phyloP scores from a whole-genome alignment of 2,329 filamentous ascomycete genomes.

The Phialophora expanda region DNA sequence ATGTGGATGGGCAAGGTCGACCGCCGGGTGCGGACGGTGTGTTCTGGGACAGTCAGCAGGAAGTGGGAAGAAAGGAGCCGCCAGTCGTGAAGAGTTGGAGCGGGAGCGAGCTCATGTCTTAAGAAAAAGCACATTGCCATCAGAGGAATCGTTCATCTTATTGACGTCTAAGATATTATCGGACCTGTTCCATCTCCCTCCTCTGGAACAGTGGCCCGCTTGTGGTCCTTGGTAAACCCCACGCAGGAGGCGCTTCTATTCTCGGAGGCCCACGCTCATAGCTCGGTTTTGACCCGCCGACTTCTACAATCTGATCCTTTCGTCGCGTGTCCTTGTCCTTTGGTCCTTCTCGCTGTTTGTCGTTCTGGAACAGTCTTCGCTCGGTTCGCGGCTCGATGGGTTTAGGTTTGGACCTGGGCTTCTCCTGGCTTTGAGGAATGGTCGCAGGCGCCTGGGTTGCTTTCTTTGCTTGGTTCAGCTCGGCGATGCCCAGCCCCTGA shows the following conservation, averaged over 20 bases:
- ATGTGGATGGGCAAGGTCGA: slow-evolving; percentile 38
- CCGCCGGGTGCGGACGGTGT: slow-evolving; percentile 44
- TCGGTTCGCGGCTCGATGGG: slow-evolving; percentile 12
- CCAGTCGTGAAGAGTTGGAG: slow-evolving; percentile 59
- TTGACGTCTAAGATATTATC: slow-evolving; percentile 12
- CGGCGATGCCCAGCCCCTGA: slow-evolving; percentile 70
- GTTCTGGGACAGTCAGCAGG: slow-evolving; percentile 49
- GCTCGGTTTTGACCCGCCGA: background rate
- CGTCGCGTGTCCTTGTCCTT: background rate
- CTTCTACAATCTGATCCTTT: background rate
- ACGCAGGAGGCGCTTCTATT: slow-evolving; percentile 6
- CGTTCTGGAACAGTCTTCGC: slow-evolving; percentile 24
- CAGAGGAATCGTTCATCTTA: background rate
- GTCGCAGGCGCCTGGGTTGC: slow-evolving; percentile 49
- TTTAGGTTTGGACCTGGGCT: slow-evolving; percentile 8
- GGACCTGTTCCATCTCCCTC: slow-evolving; percentile 36
- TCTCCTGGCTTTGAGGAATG: slow-evolving; percentile 12
- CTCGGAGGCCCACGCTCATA: background rate
- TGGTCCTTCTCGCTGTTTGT: slow-evolving; percentile 6
- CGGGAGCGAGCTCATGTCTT: slow-evolving; percentile 32
- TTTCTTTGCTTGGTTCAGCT: slow-evolving; percentile 75
- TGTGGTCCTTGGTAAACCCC: slow-evolving; percentile 6
- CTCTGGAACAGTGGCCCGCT: slow-evolving; percentile 22
- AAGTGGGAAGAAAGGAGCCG: slow-evolving; percentile 49
- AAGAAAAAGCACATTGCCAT: background rate